A percentile compares a stretch with the other conserved stretches of the same genome.
Evolutionary conservation across 305 asterid genomes (phyloP).

Genomic region (Nicotiana rustica): DNA sequence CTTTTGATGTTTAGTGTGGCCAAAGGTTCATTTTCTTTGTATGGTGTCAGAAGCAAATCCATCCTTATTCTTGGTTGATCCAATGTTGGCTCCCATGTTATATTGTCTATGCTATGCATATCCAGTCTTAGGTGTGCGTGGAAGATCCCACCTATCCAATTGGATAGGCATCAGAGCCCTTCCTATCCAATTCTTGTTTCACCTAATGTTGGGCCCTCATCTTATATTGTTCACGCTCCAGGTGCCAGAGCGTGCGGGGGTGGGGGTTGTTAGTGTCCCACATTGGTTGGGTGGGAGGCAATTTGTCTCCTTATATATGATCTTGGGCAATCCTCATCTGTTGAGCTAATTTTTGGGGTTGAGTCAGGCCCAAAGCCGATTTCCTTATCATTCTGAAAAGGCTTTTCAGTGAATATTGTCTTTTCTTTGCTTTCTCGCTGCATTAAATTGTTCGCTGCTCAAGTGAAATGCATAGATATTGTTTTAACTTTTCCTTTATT

Average conservation of each 20-base stretch:
- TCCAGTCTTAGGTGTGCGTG: background rate
- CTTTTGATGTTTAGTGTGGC: background rate
- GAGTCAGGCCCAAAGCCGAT: too few species aligned
- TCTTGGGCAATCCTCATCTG: too few species aligned
- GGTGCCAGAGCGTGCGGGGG: too few species aligned
- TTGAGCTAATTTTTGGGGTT: too few species aligned
- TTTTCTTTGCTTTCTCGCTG: background rate
- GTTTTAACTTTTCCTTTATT: background rate
- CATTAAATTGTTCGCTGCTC: background rate
- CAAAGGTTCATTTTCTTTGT: background rate
- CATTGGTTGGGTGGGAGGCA: too few species aligned
- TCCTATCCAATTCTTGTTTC: too few species aligned
- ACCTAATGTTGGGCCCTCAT: too few species aligned
- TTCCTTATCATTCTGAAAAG: background rate
- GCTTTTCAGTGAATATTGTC: background rate
- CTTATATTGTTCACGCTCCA: too few species aligned
- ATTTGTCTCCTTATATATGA: too few species aligned
- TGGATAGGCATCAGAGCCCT: too few species aligned
- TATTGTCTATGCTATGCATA: background rate
- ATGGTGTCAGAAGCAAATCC: background rate
- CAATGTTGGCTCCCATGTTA: background rate
- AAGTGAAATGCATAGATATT: background rate
- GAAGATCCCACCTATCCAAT: background rate
- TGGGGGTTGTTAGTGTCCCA: too few species aligned
- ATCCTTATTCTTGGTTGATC: background rate